phyloP scores from a whole-genome alignment of 352 stramenopile genomes.

The Phytophthora colocasiae region DNA sequence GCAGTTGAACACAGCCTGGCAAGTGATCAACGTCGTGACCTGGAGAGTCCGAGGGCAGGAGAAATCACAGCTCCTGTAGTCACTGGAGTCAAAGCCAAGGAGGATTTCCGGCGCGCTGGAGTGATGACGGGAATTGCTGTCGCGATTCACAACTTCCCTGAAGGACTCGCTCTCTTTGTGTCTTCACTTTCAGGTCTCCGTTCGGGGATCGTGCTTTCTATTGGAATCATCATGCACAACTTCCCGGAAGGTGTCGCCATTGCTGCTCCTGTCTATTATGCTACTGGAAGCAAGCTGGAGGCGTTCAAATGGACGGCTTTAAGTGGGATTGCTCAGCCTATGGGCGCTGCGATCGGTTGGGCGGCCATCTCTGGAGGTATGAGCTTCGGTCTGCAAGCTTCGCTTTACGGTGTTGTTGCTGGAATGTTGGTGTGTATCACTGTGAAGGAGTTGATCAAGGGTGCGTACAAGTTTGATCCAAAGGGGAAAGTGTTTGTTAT shows the following conservation, averaged over 20 bases:
- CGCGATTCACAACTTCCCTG: slow-evolving; percentile 98
- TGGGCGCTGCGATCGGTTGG: slow-evolving; percentile 89
- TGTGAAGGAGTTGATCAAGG: slow-evolving; percentile 85
- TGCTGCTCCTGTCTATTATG: slow-evolving; percentile 96
- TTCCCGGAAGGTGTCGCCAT: slow-evolving; percentile 97
- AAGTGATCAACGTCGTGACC: background rate
- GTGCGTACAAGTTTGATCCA: slow-evolving; percentile 83
- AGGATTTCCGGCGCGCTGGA: slow-evolving; percentile 82
- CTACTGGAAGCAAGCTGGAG: slow-evolving; percentile 92
- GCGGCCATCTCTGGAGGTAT: slow-evolving; percentile 57
- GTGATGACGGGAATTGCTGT: slow-evolving; percentile 95
- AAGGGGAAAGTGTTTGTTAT: slow-evolving; percentile 88
- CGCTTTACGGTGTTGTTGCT: slow-evolving; percentile 93
- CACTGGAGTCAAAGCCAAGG: slow-evolving; percentile 34
- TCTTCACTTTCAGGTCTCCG: slow-evolving; percentile 91
- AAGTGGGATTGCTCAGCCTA: slow-evolving; percentile 90
- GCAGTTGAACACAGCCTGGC: slow-evolving; percentile 2
- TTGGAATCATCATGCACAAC: slow-evolving; percentile 98
- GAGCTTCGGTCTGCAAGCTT: slow-evolving; percentile 74
- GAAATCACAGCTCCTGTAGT: slow-evolving; percentile 3
- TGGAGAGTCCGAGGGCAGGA: background rate
- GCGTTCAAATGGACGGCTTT: slow-evolving; percentile 94
- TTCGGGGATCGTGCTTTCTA: slow-evolving; percentile 91
- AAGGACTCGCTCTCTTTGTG: slow-evolving; percentile 96
- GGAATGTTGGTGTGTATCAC: slow-evolving; percentile 95